Conservation (phyloP, 2,329 filamentous ascomycete genomes). For the Fusarium camptoceras region DNA sequence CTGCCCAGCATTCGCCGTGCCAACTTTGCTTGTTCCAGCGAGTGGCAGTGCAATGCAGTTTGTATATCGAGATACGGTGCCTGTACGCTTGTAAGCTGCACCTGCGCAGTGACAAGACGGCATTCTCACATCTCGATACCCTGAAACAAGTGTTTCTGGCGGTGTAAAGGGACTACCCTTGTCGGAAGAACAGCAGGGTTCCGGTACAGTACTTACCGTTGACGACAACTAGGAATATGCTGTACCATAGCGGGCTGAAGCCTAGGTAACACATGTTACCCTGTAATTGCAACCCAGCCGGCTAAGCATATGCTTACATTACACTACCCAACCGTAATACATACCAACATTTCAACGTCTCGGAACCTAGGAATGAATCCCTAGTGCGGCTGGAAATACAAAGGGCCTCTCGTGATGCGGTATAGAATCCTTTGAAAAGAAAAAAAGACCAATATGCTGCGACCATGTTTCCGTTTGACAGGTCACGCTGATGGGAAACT, state of each 20-base stretch:
- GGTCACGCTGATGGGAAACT: slow-evolving; percentile 28
- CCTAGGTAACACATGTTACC: slow-evolving; percentile 17
- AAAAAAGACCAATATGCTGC: slow-evolving; percentile 24
- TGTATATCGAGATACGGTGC: not conserved
- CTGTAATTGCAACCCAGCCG: slow-evolving; percentile 10
- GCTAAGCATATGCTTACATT: not conserved
- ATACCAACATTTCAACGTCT: slow-evolving; percentile 4
- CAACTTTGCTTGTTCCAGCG: slow-evolving; percentile 8
- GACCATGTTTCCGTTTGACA: slow-evolving; percentile 27
- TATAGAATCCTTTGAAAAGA: slow-evolving; percentile 1
- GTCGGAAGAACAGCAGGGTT: slow-evolving; percentile 15
- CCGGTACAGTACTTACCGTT: not conserved
- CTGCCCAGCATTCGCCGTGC: not conserved
- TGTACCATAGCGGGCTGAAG: not conserved
- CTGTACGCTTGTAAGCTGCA: not conserved
- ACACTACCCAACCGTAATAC: not conserved
- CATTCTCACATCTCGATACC: slow-evolving; percentile 29
- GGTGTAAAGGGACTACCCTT: slow-evolving; percentile 34
- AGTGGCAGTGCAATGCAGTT: not conserved
- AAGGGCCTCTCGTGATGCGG: slow-evolving; percentile 32
- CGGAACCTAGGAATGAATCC: slow-evolving; percentile 24
- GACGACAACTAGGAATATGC: not conserved
- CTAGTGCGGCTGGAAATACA: slow-evolving; percentile 18
- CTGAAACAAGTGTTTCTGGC: slow-evolving; percentile 40
- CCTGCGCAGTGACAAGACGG: not conserved